Conservation (phyloP, 768 basidiomycete species). For the Guyanaporus albipodus region DNA sequence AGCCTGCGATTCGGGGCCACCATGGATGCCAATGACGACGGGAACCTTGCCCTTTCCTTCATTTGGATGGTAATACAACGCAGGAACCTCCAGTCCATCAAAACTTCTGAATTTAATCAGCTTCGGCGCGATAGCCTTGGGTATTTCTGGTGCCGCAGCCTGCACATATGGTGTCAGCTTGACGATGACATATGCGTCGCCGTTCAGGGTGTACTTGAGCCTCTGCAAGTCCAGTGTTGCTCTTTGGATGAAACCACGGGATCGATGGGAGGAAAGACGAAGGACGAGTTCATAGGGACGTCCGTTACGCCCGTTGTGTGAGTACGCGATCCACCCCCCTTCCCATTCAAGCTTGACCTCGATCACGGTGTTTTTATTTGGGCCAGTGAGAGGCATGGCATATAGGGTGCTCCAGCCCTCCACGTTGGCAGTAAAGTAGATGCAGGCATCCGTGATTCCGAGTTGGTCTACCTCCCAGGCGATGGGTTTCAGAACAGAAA, state of each 20-base stretch:
- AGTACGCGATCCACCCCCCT: constrained; percentile 29
- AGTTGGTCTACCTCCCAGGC: constrained; percentile 31
- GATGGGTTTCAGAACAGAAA: constrained; percentile 35
- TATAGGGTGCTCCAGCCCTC: constrained; percentile 36
- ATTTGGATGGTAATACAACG: constrained; percentile 40
- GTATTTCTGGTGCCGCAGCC: constrained; percentile 29
- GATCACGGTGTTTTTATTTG: constrained; percentile 26
- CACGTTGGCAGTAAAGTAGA: constrained; percentile 37
- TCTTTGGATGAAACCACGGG: constrained; percentile 24
- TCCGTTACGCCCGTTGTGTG: constrained; percentile 32
- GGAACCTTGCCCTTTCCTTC: constrained; percentile 27
- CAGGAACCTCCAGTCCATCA: constrained; percentile 38
- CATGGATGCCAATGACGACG: constrained; percentile 37
- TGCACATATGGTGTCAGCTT: constrained; percentile 31
- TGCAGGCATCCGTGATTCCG: constrained; percentile 22
- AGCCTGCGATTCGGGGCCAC: constrained; percentile 37
- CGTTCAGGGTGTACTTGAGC: constrained; percentile 18
- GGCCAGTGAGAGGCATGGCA: constrained; percentile 30
- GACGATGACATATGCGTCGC: constrained; percentile 27
- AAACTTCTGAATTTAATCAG: constrained; percentile 39
- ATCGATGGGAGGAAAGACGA: constrained; percentile 30
- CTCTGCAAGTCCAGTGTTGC: constrained; percentile 31
- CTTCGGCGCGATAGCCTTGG: constrained; percentile 29
- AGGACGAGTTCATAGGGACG: constrained; percentile 33
- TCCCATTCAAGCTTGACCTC: constrained; percentile 32